A percentile compares a stretch with the other conserved stretches of the same genome.
Conservation (phyloP, 768 basidiomycete genomes). For the Phanerochaete sordida region DNA sequence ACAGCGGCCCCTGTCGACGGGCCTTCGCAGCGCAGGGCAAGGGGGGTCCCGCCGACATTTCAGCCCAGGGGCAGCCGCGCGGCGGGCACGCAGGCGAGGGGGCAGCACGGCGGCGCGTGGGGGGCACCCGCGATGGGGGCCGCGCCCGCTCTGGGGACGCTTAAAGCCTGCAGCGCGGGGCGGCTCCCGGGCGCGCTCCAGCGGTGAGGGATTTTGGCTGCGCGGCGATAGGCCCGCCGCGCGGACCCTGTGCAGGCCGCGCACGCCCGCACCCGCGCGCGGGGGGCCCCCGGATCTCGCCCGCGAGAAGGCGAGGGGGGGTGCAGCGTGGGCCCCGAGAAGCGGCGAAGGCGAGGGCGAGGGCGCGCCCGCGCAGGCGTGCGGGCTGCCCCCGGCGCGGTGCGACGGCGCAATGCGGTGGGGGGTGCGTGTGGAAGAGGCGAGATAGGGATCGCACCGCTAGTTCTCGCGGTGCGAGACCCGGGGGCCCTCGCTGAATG, state of each 20-base stretch:
- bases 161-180: neutral
- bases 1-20: neutral
- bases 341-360: neutral
- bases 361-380: neutral
- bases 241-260: neutral
- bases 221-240: neutral
- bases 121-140: neutral
- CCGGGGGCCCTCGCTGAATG: neutral
- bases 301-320: no score
- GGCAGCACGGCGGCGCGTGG: neutral
- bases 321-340: neutral
- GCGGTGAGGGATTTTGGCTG: slow-evolving; percentile 2
- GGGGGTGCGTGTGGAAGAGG: neutral
- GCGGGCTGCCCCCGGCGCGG: no score
- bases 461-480: neutral
- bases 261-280: no score
- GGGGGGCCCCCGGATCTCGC: no score
- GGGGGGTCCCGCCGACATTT: no score
- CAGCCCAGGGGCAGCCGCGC: no score
- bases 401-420: no score
- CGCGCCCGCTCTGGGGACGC: neutral
- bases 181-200: neutral
- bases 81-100: neutral
- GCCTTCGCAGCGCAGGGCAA: neutral
- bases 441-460: neutral